phyloP scores from a whole-genome alignment of 257 asterid genomes.

The Ehretia macrophylla region DNA sequence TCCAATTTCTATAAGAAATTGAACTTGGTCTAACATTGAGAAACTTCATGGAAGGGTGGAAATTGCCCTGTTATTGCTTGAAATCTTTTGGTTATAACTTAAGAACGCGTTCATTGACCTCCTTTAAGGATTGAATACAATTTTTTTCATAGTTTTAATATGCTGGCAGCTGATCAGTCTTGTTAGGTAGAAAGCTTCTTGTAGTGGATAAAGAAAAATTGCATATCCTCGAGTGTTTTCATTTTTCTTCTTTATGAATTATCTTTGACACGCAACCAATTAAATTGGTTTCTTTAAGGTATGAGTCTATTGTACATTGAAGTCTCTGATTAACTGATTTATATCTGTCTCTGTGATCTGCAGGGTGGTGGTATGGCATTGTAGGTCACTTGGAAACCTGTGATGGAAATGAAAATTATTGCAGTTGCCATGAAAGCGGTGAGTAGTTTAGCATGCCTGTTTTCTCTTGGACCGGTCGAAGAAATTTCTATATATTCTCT shows the following conservation, averaged over 20 bases:
- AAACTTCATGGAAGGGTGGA: no score
- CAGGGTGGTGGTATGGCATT: constrained; percentile 98
- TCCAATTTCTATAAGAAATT: no score
- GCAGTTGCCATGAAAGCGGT: constrained; percentile 77
- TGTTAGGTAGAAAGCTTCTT: constrained; percentile 23
- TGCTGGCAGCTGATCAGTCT: constrained; percentile 24
- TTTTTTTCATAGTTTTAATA: not conserved
- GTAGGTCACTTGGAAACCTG: constrained; percentile 92
- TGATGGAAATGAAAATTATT: constrained; percentile 53
- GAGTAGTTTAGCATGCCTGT: constrained; percentile 29
- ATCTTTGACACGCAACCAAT: constrained; percentile 13
- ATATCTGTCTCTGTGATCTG: constrained; percentile 24
- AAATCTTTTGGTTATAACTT: no score
- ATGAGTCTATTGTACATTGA: constrained; percentile 23
- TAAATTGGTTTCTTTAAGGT: constrained; percentile 18
- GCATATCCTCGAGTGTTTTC: not conserved
- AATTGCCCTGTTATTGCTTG: no score
- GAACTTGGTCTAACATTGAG: no score
- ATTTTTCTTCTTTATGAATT: not conserved
- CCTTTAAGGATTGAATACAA: no score
- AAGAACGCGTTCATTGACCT: no score
- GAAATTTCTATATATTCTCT: not conserved
- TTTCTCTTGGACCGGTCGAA: constrained; percentile 1
- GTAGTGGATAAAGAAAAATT: constrained; percentile 14
- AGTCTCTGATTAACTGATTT: constrained; percentile 16